phyloP scores from a whole-genome alignment of 225 moss, liverwort and hornwort species.

The Anthoceros angustus region DNA sequence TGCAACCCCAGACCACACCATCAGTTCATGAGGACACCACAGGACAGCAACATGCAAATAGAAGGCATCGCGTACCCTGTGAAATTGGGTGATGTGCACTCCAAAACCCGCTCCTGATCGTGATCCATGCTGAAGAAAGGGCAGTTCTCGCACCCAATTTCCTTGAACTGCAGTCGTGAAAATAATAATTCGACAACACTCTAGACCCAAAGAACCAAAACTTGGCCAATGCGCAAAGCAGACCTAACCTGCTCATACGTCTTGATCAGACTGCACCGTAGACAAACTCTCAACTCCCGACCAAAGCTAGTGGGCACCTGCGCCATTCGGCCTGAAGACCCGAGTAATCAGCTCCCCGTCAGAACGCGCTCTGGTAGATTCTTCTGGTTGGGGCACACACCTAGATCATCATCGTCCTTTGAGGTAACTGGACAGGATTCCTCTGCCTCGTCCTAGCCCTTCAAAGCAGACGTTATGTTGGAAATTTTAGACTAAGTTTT shows the following conservation, averaged over 20 bases:
- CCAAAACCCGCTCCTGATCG: slow-evolving; percentile 85
- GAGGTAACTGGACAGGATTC: too few relatives aligned
- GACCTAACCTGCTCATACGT: slow-evolving; percentile 67
- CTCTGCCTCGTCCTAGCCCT: too few relatives aligned
- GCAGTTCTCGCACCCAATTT: slow-evolving; percentile 82
- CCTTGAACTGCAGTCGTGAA: slow-evolving; percentile 46
- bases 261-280: slow-evolving; percentile 86
- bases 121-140: slow-evolving; percentile 90
- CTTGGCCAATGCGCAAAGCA: not conserved
- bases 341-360: too few relatives aligned
- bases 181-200: not conserved
- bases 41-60: not conserved
- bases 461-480: too few relatives aligned
- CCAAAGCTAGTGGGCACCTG: slow-evolving; percentile 97
- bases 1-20: slow-evolving; percentile 18
- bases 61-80: slow-evolving; percentile 37
- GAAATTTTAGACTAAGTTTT: too few relatives aligned
- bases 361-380: too few relatives aligned
- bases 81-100: slow-evolving; percentile 90
- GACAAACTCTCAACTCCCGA: slow-evolving; percentile 83
- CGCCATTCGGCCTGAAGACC: slow-evolving; percentile 21
- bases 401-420: too few relatives aligned
- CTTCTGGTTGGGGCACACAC: too few relatives aligned
- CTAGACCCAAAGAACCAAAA: not conserved
- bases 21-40: not conserved